Evolutionary conservation across 306 rosid genomes (phyloP), one percentile per base, ranked within the genome.

Genomic region (Arachis stenosperma): DNA sequence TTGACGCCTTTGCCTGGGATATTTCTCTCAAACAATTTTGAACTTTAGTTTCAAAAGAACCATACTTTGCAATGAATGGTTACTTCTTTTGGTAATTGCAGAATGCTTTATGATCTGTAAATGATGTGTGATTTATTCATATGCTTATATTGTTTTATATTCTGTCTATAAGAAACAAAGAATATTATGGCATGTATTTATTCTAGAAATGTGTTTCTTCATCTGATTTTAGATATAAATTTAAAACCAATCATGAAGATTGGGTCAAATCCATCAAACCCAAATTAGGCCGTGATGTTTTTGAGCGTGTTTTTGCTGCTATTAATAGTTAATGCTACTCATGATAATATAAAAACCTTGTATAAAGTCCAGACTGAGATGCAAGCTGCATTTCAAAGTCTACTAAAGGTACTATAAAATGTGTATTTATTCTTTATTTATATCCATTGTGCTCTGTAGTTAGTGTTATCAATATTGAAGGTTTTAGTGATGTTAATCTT

Each of bases 361-460:
- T 90, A 92, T 74, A 92, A 87, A 84, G 95, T 88, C 74, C 85
- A 92, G 85, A 84, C 83, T 70, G 96, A 90, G 85, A 88, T 88
- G 90, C 87, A 91, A 74, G 88, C 74, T 71, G 88, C 95, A 42
- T 77, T 92, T 71, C 96, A 90, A 79, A 84, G 79, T 75, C 82
- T 92, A 15, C 74, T 92, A 61, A 92, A 92, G 98, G 98, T 92
- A 85, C 75, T 33, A 15, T 71, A 60, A 59, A 12, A 50, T 69
- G 70, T 74, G 37, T 67, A n/a, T 56, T 29, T 57, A 27, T 52
- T 78, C 48, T 6, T 2, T 33, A 33, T 33, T 33, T 33, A 2
- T 33, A 37, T 57, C 52, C 3, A 12, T 36, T 40, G 39, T 51
- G 63, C 63, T 42, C 57, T 52, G 9, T 52, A 11, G 54, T 22